A percentile compares a stretch with the other conserved stretches of the same genome.
Conservation (phyloP, 768 basidiomycete species). For the Tulasnella sp. region DNA sequence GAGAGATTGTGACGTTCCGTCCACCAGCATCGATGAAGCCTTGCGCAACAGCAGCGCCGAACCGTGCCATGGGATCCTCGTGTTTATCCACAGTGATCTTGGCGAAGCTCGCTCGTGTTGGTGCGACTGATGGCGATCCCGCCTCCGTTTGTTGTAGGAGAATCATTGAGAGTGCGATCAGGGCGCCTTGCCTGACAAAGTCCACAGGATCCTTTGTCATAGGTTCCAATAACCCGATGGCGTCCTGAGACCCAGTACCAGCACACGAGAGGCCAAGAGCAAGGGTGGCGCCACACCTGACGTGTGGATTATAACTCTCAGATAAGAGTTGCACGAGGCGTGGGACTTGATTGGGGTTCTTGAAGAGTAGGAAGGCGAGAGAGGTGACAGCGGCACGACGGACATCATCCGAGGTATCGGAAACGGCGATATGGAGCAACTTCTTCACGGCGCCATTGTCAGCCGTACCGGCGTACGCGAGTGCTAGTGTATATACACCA, state of each 20-base stretch:
- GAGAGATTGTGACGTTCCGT: conserved; percentile 86
- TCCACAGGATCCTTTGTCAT: conserved; percentile 98
- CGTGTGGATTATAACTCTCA: conserved; percentile 98
- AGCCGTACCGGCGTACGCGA: conserved; percentile 93
- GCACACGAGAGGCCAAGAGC: conserved; percentile 96
- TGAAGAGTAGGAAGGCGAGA: conserved; percentile 92
- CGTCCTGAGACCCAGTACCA: conserved; percentile 95
- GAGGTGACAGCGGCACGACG: conserved; percentile 93
- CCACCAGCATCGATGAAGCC: conserved; percentile 98
- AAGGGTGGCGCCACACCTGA: conserved; percentile 91
- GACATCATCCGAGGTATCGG: conserved; percentile 96
- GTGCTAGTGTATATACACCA: conserved; percentile 90
- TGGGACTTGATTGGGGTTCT: conserved; percentile 92
- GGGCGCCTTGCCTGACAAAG: conserved; percentile 96
- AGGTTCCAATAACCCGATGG: conserved; percentile 90
- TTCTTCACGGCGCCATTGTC: conserved; percentile 89
- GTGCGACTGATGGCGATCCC: conserved; percentile 67
- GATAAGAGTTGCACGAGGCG: conserved; percentile 92
- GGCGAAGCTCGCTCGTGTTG: conserved; percentile 72
- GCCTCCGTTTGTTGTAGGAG: conserved; percentile 94
- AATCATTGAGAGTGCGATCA: conserved; percentile 92
- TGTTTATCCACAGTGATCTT: conserved; percentile 94
- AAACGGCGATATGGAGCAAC: conserved; percentile 91
- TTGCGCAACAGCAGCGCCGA: conserved; percentile 91
- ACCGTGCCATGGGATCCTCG: conserved; percentile 97